These are phyloP conservation scores for Alternaria sp. DNA, from an alignment of 2,329 filamentous ascomycete genomes.

Conservation along the genomic window DNA sequence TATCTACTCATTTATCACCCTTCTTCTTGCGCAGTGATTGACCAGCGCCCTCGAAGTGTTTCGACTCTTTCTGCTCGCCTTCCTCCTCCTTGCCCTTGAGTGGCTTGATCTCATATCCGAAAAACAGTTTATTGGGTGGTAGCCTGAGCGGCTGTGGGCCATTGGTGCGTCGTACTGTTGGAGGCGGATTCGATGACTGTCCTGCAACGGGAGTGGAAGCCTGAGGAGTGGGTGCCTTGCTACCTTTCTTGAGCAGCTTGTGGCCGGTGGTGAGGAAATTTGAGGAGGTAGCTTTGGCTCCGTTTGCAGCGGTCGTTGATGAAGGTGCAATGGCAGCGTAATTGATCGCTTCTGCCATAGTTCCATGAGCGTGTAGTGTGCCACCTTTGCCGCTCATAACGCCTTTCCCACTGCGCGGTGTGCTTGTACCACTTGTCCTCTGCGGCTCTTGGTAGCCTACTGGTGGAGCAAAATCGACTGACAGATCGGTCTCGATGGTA, in stretches of 20 bases:
- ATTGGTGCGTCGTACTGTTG: constrained; percentile 65
- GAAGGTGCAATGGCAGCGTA: constrained; percentile 88
- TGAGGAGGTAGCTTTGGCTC: constrained; percentile 71
- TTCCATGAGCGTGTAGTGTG: constrained; percentile 81
- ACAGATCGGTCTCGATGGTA: constrained; percentile 95
- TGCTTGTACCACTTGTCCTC: constrained; percentile 81
- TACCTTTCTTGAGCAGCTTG: constrained; percentile 82
- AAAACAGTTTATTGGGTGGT: constrained; percentile 90
- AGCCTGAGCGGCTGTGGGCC: constrained; percentile 87
- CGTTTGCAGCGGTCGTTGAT: constrained; percentile 69
- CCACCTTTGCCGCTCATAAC: constrained; percentile 72
- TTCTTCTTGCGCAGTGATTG: constrained; percentile 85
- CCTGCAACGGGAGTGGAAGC: constrained; percentile 69
- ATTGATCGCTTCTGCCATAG: constrained; percentile 98
- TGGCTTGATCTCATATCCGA: constrained; percentile 92
- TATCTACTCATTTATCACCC: constrained; percentile 49
- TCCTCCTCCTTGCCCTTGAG: constrained; percentile 76
- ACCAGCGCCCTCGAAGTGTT: constrained; percentile 79
- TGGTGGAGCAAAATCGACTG: constrained; percentile 93
- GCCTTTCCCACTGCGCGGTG: constrained; percentile 74
- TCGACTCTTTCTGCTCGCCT: constrained; percentile 68
- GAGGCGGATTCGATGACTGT: constrained; percentile 54
- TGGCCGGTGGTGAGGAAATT: constrained; percentile 85
- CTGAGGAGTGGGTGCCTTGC: constrained; percentile 73
- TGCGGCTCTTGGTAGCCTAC: constrained; percentile 93